Evolutionary conservation across 2,329 filamentous ascomycete genomes (phyloP).

Genomic region (Elsinoe ampelina): DNA sequence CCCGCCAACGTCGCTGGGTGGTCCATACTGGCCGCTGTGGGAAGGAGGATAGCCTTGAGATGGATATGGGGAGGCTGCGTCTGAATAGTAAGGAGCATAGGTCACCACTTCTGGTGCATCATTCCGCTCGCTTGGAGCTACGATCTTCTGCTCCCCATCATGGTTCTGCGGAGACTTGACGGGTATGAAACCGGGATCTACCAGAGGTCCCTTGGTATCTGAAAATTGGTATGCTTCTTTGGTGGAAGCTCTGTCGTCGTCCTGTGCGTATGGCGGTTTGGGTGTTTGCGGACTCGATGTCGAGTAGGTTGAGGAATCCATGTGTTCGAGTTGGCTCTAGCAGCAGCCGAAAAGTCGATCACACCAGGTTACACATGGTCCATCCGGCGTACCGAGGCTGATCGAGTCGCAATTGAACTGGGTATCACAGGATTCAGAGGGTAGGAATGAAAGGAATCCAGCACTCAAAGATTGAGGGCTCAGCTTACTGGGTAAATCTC

Average conservation of each 20-base stretch:
- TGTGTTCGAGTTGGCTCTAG: too few species aligned
- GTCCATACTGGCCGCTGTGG: not conserved
- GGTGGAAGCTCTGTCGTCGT: not conserved
- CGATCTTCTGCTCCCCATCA: conserved; percentile 4
- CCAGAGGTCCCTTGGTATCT: not conserved
- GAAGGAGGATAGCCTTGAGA: not conserved
- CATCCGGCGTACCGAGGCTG: too few species aligned
- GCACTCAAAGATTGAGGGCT: too few species aligned
- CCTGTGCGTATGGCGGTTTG: not conserved
- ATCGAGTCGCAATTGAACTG: too few species aligned
- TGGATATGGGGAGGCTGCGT: not conserved
- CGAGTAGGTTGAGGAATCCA: not conserved
- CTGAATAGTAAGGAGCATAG: conserved; percentile 12
- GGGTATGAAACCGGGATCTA: not conserved
- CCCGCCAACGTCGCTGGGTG: not conserved
- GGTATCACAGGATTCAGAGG: too few species aligned
- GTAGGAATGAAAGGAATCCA: too few species aligned
- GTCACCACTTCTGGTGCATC: conserved; percentile 1
- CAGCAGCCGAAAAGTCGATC: not conserved
- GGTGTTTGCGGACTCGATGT: not conserved
- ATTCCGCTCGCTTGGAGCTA: not conserved
- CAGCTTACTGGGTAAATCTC: not conserved
- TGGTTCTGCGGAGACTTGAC: not conserved
- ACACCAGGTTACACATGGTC: not conserved
- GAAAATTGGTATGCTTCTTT: not conserved